Conservation (phyloP, 306 rosid genomes). For the Dicorynia guianensis region DNA sequence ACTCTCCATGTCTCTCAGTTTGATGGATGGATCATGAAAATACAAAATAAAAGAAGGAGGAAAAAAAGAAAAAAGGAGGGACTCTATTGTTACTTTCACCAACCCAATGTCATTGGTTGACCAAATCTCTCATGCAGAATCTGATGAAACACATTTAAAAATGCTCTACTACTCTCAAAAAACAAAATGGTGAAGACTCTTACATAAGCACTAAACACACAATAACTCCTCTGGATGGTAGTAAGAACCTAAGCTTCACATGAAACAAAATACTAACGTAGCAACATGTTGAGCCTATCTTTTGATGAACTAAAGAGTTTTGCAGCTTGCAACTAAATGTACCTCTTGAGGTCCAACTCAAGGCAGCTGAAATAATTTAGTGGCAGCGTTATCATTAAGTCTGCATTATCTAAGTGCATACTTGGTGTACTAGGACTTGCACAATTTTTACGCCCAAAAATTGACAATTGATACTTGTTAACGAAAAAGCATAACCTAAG, state of each 20-base stretch:
- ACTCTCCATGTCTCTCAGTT: constrained; percentile 1
- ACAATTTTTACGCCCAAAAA: background rate
- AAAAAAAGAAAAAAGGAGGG: background rate
- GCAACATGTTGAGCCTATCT: background rate
- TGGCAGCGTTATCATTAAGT: background rate
- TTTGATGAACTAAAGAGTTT: background rate
- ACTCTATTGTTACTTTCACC: background rate
- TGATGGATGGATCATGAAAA: background rate
- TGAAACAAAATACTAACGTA: background rate
- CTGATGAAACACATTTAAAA: too few relatives aligned
- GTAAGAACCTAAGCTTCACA: background rate
- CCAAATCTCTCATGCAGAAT: background rate
- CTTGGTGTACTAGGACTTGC: background rate
- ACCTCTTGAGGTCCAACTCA: background rate
- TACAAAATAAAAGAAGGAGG: too few relatives aligned
- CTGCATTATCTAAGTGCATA: background rate
- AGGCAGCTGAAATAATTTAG: background rate
- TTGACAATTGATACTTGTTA: background rate
- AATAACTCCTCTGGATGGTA: too few relatives aligned
- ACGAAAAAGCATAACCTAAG: background rate
- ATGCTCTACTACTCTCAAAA: too few relatives aligned
- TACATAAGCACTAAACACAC: too few relatives aligned
- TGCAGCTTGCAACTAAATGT: too few relatives aligned
- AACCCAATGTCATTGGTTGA: background rate
- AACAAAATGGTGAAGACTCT: too few relatives aligned